Evolutionary conservation across 768 basidiomycete species (phyloP).

Genomic region (Leccinellum rugosiceps): DNA sequence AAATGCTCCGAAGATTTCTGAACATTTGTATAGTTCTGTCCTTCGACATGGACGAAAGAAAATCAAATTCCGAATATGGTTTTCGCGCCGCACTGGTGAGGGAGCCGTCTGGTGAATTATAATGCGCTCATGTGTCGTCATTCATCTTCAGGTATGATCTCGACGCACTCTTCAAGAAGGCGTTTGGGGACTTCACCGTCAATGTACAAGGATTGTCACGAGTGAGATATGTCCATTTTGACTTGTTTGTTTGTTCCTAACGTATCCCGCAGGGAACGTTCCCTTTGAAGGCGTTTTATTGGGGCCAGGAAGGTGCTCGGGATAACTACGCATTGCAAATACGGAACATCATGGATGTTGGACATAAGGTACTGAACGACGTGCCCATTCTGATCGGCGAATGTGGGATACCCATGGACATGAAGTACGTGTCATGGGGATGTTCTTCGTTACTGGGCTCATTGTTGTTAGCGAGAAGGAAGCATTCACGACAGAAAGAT

Average conservation of each 20-base stretch:
- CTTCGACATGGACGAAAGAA: constrained; percentile 69
- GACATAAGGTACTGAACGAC: constrained; percentile 70
- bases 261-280: constrained; percentile 70
- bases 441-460: neutral
- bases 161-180: constrained; percentile 80
- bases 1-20: constrained; percentile 1
- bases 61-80: constrained; percentile 61
- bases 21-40: constrained; percentile 59
- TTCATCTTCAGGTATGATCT: constrained; percentile 76
- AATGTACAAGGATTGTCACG: constrained; percentile 92
- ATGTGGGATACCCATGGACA: constrained; percentile 94
- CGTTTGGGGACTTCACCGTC: constrained; percentile 80
- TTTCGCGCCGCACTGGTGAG: constrained; percentile 72
- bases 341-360: constrained; percentile 68
- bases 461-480: constrained; percentile 50
- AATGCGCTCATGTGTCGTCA: neutral
- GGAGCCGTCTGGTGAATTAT: constrained; percentile 5
- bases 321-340: constrained; percentile 85
- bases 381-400: constrained; percentile 87
- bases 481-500: constrained; percentile 72
- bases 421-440: constrained; percentile 64
- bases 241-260: constrained; percentile 1
- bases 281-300: constrained; percentile 74
- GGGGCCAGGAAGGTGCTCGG: constrained; percentile 78
- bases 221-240: constrained; percentile 40